Conservation (phyloP, 1,139 yeast species). For the Entelexis paramagnoliae region DNA sequence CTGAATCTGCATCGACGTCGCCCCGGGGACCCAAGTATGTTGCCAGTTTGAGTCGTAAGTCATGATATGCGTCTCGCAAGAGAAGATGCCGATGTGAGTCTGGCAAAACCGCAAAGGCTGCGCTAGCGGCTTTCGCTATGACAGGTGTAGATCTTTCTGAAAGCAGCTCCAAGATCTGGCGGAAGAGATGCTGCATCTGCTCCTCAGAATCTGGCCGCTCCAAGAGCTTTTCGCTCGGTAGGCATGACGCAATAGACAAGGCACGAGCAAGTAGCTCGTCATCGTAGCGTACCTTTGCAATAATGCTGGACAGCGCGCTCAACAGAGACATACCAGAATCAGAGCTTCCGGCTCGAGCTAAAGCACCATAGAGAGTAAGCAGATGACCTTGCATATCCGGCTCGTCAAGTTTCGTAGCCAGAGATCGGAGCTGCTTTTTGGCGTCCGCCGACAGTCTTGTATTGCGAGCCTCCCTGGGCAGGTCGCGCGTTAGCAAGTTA, state of each 20-base stretch:
- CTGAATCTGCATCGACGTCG: neutral
- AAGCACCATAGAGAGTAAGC: neutral
- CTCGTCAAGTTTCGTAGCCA: neutral
- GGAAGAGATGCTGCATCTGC: neutral
- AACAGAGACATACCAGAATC: neutral
- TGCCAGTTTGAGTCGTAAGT: conserved; percentile 17
- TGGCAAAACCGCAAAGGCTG: conserved; percentile 10
- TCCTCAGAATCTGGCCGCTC: conserved; percentile 1
- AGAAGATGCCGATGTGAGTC: neutral
- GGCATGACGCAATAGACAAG: neutral
- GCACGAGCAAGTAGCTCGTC: conserved; percentile 14
- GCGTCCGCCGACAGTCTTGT: neutral
- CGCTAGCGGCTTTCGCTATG: conserved; percentile 8
- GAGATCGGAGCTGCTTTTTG: neutral
- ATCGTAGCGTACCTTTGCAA: conserved; percentile 1
- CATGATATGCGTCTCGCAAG: conserved; percentile 13
- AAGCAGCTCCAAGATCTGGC: conserved; percentile 8
- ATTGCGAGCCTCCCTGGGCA: conserved; percentile 5
- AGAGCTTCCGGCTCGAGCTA: neutral
- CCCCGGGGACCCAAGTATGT: conserved; percentile 20
- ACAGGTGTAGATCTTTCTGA: conserved; percentile 2
- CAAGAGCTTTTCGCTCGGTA: conserved; percentile 6
- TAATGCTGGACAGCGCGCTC: neutral
- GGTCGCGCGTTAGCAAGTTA: neutral
- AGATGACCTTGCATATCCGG: neutral